phyloP scores from a whole-genome alignment of 805 yeast genomes.

The Saccharomyces jurei region DNA sequence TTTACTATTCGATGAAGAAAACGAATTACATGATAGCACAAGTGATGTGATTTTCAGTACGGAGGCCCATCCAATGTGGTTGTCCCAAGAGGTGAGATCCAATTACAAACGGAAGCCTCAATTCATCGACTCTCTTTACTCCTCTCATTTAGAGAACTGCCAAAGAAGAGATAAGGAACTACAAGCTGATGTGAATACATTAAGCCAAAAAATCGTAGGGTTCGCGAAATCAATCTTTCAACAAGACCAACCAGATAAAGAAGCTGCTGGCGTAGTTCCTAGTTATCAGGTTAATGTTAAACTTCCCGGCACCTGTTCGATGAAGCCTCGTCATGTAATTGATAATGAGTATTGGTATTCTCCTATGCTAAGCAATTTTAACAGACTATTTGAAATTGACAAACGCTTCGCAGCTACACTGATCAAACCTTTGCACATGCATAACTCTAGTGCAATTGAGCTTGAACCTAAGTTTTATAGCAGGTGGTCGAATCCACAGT shows the following conservation, averaged over 20 bases:
- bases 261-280: neutral
- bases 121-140: constrained; percentile 14
- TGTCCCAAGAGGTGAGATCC: constrained; percentile 32
- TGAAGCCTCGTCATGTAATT: neutral
- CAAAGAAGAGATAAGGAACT: constrained; percentile 2
- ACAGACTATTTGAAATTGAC: constrained; percentile 41
- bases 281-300: neutral
- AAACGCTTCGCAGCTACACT: constrained; percentile 34
- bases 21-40: constrained; percentile 41
- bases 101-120: constrained; percentile 19
- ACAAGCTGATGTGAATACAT: neutral
- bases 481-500: constrained; percentile 19
- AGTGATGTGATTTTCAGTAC: constrained; percentile 58
- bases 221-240: neutral
- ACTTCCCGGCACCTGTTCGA: neutral
- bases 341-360: constrained; percentile 32
- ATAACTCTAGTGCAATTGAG: constrained; percentile 24
- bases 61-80: constrained; percentile 90
- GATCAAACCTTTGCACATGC: constrained; percentile 35
- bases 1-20: constrained; percentile 63
- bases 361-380: constrained; percentile 31
- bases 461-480: constrained; percentile 28
- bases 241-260: neutral
- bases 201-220: neutral
- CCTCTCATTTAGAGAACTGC: constrained; percentile 12